Base-by-base conservation (phyloP, 73 alveolate genomes). In the Uronychia setigera region DNA sequence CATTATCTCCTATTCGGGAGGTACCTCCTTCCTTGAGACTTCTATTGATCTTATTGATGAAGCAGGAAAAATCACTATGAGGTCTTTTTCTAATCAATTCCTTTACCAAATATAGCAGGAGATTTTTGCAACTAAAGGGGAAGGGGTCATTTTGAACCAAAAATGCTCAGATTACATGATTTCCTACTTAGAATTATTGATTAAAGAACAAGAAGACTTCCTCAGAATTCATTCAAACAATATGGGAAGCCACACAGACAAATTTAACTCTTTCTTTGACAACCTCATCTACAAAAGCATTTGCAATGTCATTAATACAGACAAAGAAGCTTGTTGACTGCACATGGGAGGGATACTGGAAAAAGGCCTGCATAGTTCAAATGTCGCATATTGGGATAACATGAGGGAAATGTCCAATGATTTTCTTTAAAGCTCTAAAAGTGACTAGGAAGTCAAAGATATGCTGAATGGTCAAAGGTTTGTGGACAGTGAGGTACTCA, bases 381-480 rank as follows among this genome's bases (percentile, higher is more conserved):
- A 86, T 34, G 35, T 86, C 26, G 92, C 88, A 1, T 86, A 78
- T 60, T 86, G 92, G 92, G 92, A 86, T 67, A 80, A 86, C 59
- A 86, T 86, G 84, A 46, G 92, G 30, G 88, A 86, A 31, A 34
- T 86, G 30, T 26, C 77, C 1, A 85, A 86, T 59, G 82, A 85
- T 26, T 86, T 19, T 60, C 80, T 79, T 29, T 58, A 86, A 33
- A 28, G 78, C 1, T 35, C 29, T 34, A 57, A 57, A 59, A 57
- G 87, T 59, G 57, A 26, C 25, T 13, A 33, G 9, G 79, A 79
- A 34, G 31, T 86, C 30, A 79, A 79, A 34, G 0, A 34, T 19
- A 1, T 28, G 28, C 9, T 86, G 28, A 86, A 86, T 86, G 26
- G 80, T 32, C 59, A 78, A n/a, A 31, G 87, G 9, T 29, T 86